Evolutionary conservation across 345 rosid species (phyloP).

Genomic region (Gossypioides kirkii): DNA sequence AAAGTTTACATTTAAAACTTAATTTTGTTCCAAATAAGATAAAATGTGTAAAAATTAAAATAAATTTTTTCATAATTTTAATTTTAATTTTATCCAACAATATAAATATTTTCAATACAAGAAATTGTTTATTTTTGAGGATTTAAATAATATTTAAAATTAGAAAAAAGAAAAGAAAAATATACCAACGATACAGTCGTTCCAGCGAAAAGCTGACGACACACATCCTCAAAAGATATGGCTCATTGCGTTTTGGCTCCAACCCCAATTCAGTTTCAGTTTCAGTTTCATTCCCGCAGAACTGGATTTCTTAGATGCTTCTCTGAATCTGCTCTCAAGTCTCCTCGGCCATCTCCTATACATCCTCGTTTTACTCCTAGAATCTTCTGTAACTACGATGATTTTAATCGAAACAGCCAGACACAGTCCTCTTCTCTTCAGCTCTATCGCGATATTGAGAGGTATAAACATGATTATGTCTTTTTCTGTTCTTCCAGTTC

Average conservation of each 20-base stretch:
- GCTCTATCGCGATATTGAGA: conserved; percentile 82
- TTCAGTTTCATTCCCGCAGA: neutral
- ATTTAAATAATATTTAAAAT: too few relatives aligned
- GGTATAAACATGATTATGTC: conserved; percentile 30
- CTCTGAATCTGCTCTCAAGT: neutral
- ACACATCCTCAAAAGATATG: neutral
- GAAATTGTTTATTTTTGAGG: too few relatives aligned
- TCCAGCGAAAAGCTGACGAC: neutral
- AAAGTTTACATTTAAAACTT: too few relatives aligned
- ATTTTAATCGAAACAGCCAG: conserved; percentile 27
- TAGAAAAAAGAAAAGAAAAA: too few relatives aligned
- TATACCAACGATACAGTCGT: neutral
- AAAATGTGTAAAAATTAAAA: too few relatives aligned
- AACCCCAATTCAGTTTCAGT: neutral
- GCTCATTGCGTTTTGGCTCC: conserved; percentile 1
- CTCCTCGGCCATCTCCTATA: neutral
- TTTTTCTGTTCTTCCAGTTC: neutral
- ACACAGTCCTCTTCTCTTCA: conserved; percentile 56
- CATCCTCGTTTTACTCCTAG: neutral
- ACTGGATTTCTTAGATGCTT: neutral
- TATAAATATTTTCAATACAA: too few relatives aligned
- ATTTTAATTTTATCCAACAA: too few relatives aligned
- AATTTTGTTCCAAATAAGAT: too few relatives aligned
- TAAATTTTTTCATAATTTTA: too few relatives aligned
- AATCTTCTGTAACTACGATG: conserved; percentile 38